Evolutionary conservation across 495 filamentous ascomycete species (phyloP), one percentile per base, ranked within the genome.

Genomic region (Aspergillus asperescens): DNA sequence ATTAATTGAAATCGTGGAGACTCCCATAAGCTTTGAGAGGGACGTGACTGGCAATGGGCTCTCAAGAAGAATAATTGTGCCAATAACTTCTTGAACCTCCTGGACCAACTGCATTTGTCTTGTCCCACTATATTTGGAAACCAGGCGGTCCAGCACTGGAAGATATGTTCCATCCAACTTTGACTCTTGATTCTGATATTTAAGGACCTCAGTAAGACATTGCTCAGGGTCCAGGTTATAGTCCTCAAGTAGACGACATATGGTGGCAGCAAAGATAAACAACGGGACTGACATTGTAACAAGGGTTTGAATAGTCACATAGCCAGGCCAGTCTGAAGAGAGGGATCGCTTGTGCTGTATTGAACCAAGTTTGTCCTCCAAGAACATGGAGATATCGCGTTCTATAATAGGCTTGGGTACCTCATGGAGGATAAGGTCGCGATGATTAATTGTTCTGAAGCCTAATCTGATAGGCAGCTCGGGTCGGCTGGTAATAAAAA

Each of bases 401-500:
- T 63, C 50, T 7, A 69, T 62, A 8, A 58, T 47, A 20, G 37
- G 8, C 8, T 56, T 13, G 15, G 53, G 40, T 15, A 60, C 46
- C 27, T 65, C 19, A 43, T 43, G 40, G 23, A 43, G 40, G 10
- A 27, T 27, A 1, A 43, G 16, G 7, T 43, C 23, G 4, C 65
- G 56, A 42, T 50, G 60, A 2, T 57, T 7, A 27, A 52, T 8
- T 39, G 20, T 12, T 23, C 4, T 12, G 66, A 71, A 18, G 55
- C 65, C n/a, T 48, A 63, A 60, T 1, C 66, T 62, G 51, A 79
- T 70, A 3, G 69, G 66, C 12, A 74, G 50, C 50, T 80, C 75
- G 13, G 76, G 75, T 50, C 77, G 59, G 46, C 75, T 71, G 0
- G 70, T 71, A 4, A 71, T 12, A 20, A 73, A 67, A n/a, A 71